Evolutionary conservation across 768 basidiomycete genomes (phyloP).

Genomic region (Leucocoprinus birnbaumii): DNA sequence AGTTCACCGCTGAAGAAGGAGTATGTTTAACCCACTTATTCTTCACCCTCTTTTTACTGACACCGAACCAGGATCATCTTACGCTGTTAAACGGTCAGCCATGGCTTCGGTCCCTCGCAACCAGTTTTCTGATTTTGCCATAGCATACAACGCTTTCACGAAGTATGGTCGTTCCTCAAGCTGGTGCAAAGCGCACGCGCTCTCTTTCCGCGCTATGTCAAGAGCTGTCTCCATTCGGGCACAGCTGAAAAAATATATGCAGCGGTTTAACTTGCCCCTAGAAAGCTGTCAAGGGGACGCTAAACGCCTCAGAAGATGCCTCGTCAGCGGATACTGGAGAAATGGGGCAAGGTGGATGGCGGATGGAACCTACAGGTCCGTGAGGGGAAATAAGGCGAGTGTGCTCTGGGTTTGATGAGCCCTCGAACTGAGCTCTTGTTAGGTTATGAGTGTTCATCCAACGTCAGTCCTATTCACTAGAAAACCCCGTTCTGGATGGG

Average conservation of each 20-base stretch:
- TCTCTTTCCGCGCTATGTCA: conserved; percentile 93
- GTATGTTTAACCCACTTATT: conserved; percentile 38
- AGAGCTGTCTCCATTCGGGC: conserved; percentile 91
- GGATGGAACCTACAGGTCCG: conserved; percentile 91
- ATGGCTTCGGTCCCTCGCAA: background rate
- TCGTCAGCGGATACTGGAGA: conserved; percentile 91
- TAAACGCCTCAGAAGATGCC: conserved; percentile 77
- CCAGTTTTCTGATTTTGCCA: background rate
- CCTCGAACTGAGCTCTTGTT: conserved; percentile 11
- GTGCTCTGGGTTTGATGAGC: background rate
- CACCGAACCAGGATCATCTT: conserved; percentile 73
- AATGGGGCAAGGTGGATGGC: conserved; percentile 90
- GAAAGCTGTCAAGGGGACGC: conserved; percentile 91
- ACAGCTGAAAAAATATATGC: conserved; percentile 95
- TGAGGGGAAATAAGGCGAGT: conserved; percentile 80
- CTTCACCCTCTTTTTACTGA: background rate
- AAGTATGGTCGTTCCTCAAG: conserved; percentile 79
- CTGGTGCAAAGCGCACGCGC: conserved; percentile 91
- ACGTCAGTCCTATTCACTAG: conserved; percentile 93
- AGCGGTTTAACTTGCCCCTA: conserved; percentile 77
- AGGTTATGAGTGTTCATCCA: conserved; percentile 90
- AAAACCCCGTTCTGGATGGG: conserved; percentile 89
- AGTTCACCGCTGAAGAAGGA: conserved; percentile 98
- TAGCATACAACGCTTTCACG: conserved; percentile 92
- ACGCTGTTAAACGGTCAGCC: conserved; percentile 84